Evolutionary conservation across 495 filamentous ascomycete genomes (phyloP).

Genomic region (Penicillium flavigenum): DNA sequence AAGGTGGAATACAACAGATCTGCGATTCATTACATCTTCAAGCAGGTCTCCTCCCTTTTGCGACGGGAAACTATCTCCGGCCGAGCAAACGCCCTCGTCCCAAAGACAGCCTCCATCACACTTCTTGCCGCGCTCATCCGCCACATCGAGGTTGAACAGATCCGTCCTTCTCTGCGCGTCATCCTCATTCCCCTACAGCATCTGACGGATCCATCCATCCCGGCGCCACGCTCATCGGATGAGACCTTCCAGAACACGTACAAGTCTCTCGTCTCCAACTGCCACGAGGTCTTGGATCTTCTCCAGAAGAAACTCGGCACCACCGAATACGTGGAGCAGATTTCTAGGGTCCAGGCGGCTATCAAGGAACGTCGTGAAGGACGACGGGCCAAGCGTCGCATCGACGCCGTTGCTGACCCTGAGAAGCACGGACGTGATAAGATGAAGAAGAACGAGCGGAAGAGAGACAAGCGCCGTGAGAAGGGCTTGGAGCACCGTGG

Average conservation of each 20-base stretch:
- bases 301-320: slow-evolving; percentile 86
- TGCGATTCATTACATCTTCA: slow-evolving; percentile 71
- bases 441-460: slow-evolving; percentile 79
- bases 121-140: slow-evolving; percentile 63
- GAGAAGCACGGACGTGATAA: slow-evolving; percentile 77
- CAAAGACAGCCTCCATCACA: slow-evolving; percentile 74
- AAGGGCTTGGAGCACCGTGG: slow-evolving; percentile 67
- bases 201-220: slow-evolving; percentile 75
- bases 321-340: slow-evolving; percentile 65
- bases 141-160: slow-evolving; percentile 53
- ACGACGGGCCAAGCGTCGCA: slow-evolving; percentile 75
- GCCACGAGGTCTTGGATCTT: slow-evolving; percentile 67
- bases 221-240: slow-evolving; percentile 63
- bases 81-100: slow-evolving; percentile 56
- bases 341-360: slow-evolving; percentile 65
- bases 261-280: slow-evolving; percentile 64
- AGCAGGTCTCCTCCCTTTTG: slow-evolving; percentile 70
- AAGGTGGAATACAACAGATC: slow-evolving; percentile 29
- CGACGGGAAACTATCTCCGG: slow-evolving; percentile 70
- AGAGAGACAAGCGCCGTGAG: slow-evolving; percentile 79
- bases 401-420: slow-evolving; percentile 79
- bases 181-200: slow-evolving; percentile 81
- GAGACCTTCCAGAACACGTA: slow-evolving; percentile 63
- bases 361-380: slow-evolving; percentile 68
- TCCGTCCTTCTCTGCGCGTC: slow-evolving; percentile 57